A percentile compares a stretch with the other conserved stretches of the same genome.
Conservation (phyloP, 768 basidiomycete genomes). For the Mycena belliarum region DNA sequence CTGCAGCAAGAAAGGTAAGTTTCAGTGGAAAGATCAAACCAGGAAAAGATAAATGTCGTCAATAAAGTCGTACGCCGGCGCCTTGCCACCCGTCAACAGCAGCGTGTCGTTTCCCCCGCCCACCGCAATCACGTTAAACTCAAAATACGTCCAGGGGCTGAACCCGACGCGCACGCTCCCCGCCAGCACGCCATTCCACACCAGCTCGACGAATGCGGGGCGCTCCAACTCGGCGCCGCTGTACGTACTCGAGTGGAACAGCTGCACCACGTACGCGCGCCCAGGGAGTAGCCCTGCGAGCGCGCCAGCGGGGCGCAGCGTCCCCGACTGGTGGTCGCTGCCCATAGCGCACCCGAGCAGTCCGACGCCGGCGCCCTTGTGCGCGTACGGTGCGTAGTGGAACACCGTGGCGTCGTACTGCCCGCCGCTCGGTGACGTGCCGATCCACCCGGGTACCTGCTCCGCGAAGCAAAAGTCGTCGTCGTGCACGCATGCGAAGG, state of each 20-base stretch:
- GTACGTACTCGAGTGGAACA: constrained; percentile 23
- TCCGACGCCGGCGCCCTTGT: constrained; percentile 14
- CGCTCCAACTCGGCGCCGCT: constrained; percentile 13
- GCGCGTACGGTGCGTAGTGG: constrained; percentile 20
- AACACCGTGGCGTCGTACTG: constrained; percentile 25
- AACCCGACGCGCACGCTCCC: constrained; percentile 12
- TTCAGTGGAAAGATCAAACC: too few species aligned
- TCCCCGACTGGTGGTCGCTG: constrained; percentile 12
- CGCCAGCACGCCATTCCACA: constrained; percentile 19
- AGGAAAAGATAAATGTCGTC: constrained; percentile 23
- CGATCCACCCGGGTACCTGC: constrained; percentile 11
- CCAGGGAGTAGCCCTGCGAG: constrained; percentile 8
- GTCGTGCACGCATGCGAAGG: constrained; percentile 5
- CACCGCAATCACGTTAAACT: constrained; percentile 10
- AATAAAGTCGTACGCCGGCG: constrained; percentile 21
- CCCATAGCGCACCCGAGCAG: constrained; percentile 20
- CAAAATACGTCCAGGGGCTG: constrained; percentile 12
- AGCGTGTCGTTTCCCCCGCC: constrained; percentile 16
- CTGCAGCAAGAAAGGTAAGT: too few species aligned
- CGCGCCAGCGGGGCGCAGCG: constrained; percentile 5
- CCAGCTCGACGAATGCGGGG: constrained; percentile 15
- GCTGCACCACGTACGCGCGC: constrained; percentile 15
- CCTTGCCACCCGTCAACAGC: constrained; percentile 18
- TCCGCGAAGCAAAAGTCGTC: constrained; percentile 15
- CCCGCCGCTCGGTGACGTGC: constrained; percentile 11